phyloP scores from a whole-genome alignment of 768 basidiomycete genomes.

The Mycena epipterygia region DNA sequence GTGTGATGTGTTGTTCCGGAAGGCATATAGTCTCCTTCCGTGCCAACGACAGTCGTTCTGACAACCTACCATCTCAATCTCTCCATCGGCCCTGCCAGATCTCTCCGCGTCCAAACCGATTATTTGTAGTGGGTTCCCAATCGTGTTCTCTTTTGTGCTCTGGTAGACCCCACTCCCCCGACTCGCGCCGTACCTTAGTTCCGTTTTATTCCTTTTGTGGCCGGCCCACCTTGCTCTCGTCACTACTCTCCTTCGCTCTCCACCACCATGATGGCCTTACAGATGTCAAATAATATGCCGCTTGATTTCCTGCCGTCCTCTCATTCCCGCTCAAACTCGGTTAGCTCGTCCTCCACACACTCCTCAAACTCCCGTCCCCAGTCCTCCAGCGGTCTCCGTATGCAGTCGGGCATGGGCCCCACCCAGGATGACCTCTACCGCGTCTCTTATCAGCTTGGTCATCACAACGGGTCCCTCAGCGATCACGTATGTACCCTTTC shows the following conservation, averaged over 20 bases:
- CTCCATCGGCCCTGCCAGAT: too few species aligned
- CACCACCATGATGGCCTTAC: conserved; percentile 75
- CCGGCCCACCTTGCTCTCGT: conserved; percentile 29
- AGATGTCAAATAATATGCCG: conserved; percentile 74
- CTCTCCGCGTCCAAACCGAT: too few species aligned
- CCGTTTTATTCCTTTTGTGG: conserved; percentile 34
- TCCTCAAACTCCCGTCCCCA: conserved; percentile 83
- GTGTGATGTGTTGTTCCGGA: too few species aligned
- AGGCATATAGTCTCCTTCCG: too few species aligned
- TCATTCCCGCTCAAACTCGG: conserved; percentile 84
- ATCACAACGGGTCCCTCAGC: conserved; percentile 58
- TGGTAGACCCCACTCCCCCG: conserved; percentile 3
- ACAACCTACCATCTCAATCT: conserved; percentile 37
- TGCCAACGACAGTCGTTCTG: too few species aligned
- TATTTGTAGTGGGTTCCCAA: too few species aligned
- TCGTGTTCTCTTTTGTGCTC: not conserved
- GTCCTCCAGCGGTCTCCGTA: conserved; percentile 77
- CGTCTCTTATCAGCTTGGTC: conserved; percentile 68
- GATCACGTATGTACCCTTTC: conserved; percentile 58
- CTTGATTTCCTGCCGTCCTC: conserved; percentile 79
- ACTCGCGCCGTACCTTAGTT: conserved; percentile 26
- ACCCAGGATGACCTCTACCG: conserved; percentile 81
- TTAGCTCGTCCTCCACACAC: conserved; percentile 81
- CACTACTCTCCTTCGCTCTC: conserved; percentile 23
- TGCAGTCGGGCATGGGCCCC: conserved; percentile 64